Evolutionary conservation across 441 rosid genomes (phyloP), one percentile per base, ranked within the genome.

Genomic region (Corymbia citriodora): DNA sequence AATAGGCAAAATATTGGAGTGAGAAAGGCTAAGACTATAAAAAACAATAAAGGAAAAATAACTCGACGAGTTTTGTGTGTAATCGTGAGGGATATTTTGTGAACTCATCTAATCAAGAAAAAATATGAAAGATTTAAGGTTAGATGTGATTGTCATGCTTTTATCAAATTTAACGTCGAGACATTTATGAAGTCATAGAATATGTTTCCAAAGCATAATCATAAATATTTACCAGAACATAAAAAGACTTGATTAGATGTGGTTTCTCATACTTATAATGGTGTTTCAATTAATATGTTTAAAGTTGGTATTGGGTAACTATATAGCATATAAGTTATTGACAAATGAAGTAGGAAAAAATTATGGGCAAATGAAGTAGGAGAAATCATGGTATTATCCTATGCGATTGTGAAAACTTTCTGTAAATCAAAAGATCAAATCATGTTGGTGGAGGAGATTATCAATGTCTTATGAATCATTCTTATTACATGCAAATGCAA

Each of bases 401-500:
- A 19, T 1, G 14, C 18, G 14, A 13, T 25, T 25, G 3, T 59
- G 11, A 59, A 59, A 59, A 10, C 2, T 4, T 10, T 25, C 10
- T 59, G 2, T 29, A 59, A 59, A 59, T 29, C 10, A 59, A 25
- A 59, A 59, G 4, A 59, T 59, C 3, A 59, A 59, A 59, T 1
- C 14, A 59, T 59, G 7, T 10, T 9, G 10, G 14, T 59, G 29
- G 14, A 3, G 29, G 6, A 59, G 63, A 59, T 0, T 10, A 7
- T 59, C 3, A 2, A 59, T 23, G 21, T 59, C 29, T 1, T 59
- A 1, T 59, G 10, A 23, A 59, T 59, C 63, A 59, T 59, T 59
- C 25, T 59, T 3, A 10, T 23, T 59, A 7, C 14, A 2, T 59
- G 14, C 10, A 59, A 25, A 59, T 59, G 63, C 14, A 59, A 59